These are phyloP conservation scores for Sideroxylon spinosum DNA, from an alignment of 179 eudicot genomes.

Conservation along the genomic window DNA sequence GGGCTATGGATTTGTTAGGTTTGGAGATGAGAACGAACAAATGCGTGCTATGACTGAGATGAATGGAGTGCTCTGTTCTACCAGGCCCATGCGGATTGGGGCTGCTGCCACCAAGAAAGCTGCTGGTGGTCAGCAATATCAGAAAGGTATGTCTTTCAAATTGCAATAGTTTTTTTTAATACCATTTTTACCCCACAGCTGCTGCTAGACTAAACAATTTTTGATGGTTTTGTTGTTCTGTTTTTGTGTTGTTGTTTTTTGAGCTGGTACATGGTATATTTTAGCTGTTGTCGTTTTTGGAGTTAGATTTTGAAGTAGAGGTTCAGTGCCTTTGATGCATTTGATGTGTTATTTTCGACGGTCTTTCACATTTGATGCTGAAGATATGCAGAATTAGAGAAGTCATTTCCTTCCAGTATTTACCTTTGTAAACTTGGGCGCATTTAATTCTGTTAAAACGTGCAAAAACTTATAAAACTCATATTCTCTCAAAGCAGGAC, in stretches of 20 bases:
- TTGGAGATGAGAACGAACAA: slow-evolving; percentile 83
- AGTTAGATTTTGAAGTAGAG: slow-evolving; percentile 20
- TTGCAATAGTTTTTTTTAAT: background rate
- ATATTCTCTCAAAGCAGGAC: slow-evolving; percentile 91
- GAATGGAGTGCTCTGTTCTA: slow-evolving; percentile 71
- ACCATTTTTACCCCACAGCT: background rate
- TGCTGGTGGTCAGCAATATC: slow-evolving; percentile 27
- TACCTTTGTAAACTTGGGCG: slow-evolving; percentile 59
- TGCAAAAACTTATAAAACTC: slow-evolving; percentile 67
- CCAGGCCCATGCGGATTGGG: slow-evolving; percentile 86
- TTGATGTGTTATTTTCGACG: slow-evolving; percentile 27
- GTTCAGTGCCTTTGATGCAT: slow-evolving; percentile 29
- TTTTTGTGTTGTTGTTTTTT: slow-evolving; percentile 9
- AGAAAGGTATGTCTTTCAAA: slow-evolving; percentile 25
- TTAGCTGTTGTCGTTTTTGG: slow-evolving; percentile 13
- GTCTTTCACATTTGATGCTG: slow-evolving; percentile 30
- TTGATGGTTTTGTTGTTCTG: background rate
- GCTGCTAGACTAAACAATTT: background rate
- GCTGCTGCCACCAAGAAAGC: slow-evolving; percentile 78
- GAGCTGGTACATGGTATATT: slow-evolving; percentile 16
- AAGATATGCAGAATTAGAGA: slow-evolving; percentile 33
- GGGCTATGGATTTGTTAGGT: slow-evolving; percentile 93
- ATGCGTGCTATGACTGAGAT: slow-evolving; percentile 84
- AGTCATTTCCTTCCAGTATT: slow-evolving; percentile 66
- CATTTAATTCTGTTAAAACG: slow-evolving; percentile 39